Conservation (phyloP, 805 yeast genomes). For the Metschnikowia henanensis region DNA sequence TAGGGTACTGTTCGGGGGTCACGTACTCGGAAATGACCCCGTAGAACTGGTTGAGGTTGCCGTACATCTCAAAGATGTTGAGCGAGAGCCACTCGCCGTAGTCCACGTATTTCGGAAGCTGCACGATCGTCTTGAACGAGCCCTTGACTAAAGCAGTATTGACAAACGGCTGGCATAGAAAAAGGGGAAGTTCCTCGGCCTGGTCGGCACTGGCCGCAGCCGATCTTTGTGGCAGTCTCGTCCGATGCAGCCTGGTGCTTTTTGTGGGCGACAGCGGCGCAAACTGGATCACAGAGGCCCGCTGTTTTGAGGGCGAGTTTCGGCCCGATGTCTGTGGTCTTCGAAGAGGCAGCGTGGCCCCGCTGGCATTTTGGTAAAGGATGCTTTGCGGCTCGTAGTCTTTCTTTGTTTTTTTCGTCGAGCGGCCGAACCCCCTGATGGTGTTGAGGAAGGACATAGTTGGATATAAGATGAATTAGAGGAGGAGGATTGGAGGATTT, state of each 20-base stretch:
- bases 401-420: conserved; percentile 45
- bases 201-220: conserved; percentile 3
- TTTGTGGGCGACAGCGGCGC: conserved; percentile 26
- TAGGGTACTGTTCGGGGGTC: conserved; percentile 84
- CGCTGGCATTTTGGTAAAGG: conserved; percentile 33
- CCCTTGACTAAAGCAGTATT: conserved; percentile 96
- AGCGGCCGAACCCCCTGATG: conserved; percentile 47
- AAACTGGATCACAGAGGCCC: conserved; percentile 23
- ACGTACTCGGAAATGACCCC: conserved; percentile 90
- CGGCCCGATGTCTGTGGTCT: conserved; percentile 41
- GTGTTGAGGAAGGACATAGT: conserved; percentile 48
- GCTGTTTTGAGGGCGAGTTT: conserved; percentile 37
- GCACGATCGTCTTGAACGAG: conserved; percentile 93
- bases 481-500: no score
- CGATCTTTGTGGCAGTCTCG: conserved; percentile 20
- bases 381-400: conserved; percentile 24
- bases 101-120: conserved; percentile 92
- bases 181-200: conserved; percentile 51
- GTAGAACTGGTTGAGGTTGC: conserved; percentile 82
- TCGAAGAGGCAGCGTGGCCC: conserved; percentile 36
- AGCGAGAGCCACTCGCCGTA: conserved; percentile 95
- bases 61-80: conserved; percentile 86
- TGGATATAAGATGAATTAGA: neutral
- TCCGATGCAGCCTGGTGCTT: conserved; percentile 12
- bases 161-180: conserved; percentile 89